Base-by-base conservation (phyloP, 164 flowering plant genomes). In the Nymphaea thermarum region DNA sequence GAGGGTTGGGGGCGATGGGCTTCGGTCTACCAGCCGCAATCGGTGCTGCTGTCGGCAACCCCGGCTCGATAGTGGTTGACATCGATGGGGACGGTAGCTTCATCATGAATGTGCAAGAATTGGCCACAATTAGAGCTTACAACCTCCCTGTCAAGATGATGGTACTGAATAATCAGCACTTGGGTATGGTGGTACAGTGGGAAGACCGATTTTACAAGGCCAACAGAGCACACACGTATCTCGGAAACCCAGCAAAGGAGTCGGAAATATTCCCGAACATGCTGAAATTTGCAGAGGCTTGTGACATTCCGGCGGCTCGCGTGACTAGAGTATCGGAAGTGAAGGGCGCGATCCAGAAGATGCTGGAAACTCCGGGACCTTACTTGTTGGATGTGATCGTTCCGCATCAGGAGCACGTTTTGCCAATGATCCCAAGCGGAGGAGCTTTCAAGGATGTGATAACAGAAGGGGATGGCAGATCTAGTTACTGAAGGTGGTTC, bases 351-450 rank as follows among this genome's bases (percentile, higher is more conserved):
- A 84, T 87, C 57, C 76, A 72, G 72, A 83, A 73, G 62, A 87
- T 87, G 93, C 65, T 87, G 80, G 86, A 83, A 16, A 86, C 93
- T 6, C 87, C 88, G 0, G 93, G 90, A 3, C 90, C 90, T 0
- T 87, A 86, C 72, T 65, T 87, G 44, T 63, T 87, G 73, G 93
- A 87, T 71, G 90, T 87, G 44, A 83, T 86, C 60, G 88, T 87
- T 5, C 88, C 93, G 3, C 93, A 86, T 76, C 90, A 86, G 74
- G 93, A 87, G 66, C 90, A 87, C 68, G 93, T 87, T 18, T 69
- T 86, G 62, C 93, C 93, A 10, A 87, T 87, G 88, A 83, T 87
- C 67, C 90, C 90, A 0, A 81, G 85, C 63, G 88, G 87, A 43
- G 90, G 90, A 1, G 79, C 90, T 4, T 87, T 86, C 66, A 82